These are phyloP conservation scores for Avena atlantica DNA, from an alignment of 176 grass and related monocot species.

Conservation along the genomic window DNA sequence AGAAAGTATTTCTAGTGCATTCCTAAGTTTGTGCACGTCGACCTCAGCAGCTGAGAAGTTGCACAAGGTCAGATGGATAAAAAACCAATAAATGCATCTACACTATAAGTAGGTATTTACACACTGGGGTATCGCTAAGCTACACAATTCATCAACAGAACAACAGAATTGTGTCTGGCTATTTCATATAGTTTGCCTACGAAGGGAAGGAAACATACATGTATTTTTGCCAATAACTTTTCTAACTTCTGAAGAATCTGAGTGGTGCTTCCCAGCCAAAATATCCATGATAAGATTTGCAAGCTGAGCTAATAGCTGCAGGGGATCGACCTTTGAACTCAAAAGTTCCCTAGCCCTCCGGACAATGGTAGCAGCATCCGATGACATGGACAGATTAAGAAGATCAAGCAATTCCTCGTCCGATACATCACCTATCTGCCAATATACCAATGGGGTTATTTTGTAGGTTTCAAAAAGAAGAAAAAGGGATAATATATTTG, in stretches of 20 bases:
- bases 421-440: constrained; percentile 84
- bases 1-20: constrained; percentile 94
- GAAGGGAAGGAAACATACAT: constrained; percentile 42
- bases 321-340: constrained; percentile 78
- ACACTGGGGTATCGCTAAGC: neutral
- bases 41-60: constrained; percentile 65
- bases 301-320: constrained; percentile 73
- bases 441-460: constrained; percentile 37
- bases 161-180: neutral
- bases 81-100: neutral
- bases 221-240: constrained; percentile 44
- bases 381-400: constrained; percentile 71
- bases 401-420: constrained; percentile 89
- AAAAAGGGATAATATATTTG: neutral
- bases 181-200: neutral
- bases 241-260: constrained; percentile 53
- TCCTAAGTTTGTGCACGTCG: constrained; percentile 67
- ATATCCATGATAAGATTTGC: constrained; percentile 89
- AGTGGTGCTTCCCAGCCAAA: constrained; percentile 64
- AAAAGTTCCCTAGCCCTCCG: constrained; percentile 82
- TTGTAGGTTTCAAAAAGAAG: constrained; percentile 14
- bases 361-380: constrained; percentile 84
- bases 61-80: constrained; percentile 27
- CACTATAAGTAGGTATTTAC: neutral
- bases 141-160: neutral